Base-by-base conservation (phyloP, 2,329 filamentous ascomycete species). In the Phoma sp. region DNA sequence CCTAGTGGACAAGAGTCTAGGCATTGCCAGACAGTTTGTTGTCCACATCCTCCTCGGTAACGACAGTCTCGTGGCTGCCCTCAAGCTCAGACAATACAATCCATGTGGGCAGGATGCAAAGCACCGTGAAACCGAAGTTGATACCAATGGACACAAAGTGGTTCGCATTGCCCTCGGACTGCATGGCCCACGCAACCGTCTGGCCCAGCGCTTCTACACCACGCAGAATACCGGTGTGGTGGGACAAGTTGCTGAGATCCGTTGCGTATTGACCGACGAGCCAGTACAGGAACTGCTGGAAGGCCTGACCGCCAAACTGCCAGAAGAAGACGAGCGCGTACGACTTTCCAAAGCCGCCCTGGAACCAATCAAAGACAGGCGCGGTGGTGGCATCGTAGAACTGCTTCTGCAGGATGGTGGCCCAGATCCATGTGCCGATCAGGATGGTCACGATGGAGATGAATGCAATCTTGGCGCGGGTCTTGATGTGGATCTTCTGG, bases 271-370 rank as follows among this genome's bases (percentile, higher is more conserved):
- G 71, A n/a, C 71, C 71, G 5, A 74, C 65, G 3, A 74, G 49
- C 71, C 71, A 74, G 52, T 74, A 74, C 15, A 74, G 46, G 32
- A 74, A 74, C 43, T 74, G 71, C 58, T 73, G 71, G 56, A 73
- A 74, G 1, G 71, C 69, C 47, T 74, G 71, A 0, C 71, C 71
- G 17, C 67, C 69, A 20, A 74, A 74, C 25, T 72, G 69, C 71
- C 69, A 72, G 62, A 72, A 73, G 52, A 72, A 72, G 0, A 72
- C 65, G 0, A 74, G 62, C 7, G 71, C 71, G 34, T 73, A 74
- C 18, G 53, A 55, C 37, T 67, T 73, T 4, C 68, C 69, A 29
- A 74, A 74, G 6, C 71, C 71, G 18, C 68, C 69, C 5, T 52
- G 50, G 64, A 73, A 73, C 71, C 71, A 73, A 21, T 74, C 71